phyloP scores from a whole-genome alignment of 257 asterid genomes.

The Nicotiana tabacum region DNA sequence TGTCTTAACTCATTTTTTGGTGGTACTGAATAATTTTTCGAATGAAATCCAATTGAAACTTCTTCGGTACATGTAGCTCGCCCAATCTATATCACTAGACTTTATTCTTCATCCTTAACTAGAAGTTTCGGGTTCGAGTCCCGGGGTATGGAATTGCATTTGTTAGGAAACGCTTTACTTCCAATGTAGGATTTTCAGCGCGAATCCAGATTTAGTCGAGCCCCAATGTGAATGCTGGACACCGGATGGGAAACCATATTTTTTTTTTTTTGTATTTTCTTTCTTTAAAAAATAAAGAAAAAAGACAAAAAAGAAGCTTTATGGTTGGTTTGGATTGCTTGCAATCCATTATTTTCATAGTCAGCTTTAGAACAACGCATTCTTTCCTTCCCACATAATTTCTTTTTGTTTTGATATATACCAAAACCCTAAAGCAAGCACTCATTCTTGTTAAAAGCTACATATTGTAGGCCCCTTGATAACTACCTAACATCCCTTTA shows the following conservation, averaged over 20 bases:
- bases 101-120: neutral
- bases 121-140: too few species aligned
- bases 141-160: too few species aligned
- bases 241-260: too few species aligned
- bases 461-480: slow-evolving; percentile 47
- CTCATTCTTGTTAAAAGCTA: slow-evolving; percentile 57
- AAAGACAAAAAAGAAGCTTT: neutral
- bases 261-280: neutral
- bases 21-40: too few species aligned
- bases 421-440: slow-evolving; percentile 62
- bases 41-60: neutral
- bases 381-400: slow-evolving; percentile 60
- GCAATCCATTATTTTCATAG: slow-evolving; percentile 18
- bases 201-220: too few species aligned
- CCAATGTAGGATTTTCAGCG: too few species aligned
- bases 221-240: too few species aligned
- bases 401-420: slow-evolving; percentile 25
- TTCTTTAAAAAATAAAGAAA: neutral
- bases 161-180: too few species aligned
- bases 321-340: slow-evolving; percentile 12
- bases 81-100: neutral
- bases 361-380: slow-evolving; percentile 79
- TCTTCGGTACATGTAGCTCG: neutral
- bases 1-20: neutral
- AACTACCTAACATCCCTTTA: slow-evolving; percentile 21